Evolutionary conservation across 2,329 filamentous ascomycete species (phyloP).

Genomic region (Trichophyton rubrum): DNA sequence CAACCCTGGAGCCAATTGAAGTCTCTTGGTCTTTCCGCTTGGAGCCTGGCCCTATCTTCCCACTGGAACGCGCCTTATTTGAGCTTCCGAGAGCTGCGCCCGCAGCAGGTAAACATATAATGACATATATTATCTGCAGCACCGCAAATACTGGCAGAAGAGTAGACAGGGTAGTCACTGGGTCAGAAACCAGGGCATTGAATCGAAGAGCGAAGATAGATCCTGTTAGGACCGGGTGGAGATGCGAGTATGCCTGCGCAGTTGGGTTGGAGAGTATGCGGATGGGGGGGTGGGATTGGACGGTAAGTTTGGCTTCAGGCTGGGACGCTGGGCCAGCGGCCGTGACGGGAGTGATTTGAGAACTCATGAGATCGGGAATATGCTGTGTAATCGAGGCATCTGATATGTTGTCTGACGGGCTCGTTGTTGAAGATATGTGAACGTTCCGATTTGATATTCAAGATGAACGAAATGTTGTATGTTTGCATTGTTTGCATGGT

Average conservation of each 20-base stretch:
- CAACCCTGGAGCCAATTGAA: slow-evolving; percentile 13
- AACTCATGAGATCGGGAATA: neutral
- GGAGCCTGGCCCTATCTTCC: neutral
- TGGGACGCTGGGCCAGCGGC: neutral
- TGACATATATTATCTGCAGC: slow-evolving; percentile 50
- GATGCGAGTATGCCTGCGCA: slow-evolving; percentile 47
- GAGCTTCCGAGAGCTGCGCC: slow-evolving; percentile 11
- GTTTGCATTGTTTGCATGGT: neutral
- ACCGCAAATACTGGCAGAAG: slow-evolving; percentile 50
- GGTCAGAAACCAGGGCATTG: slow-evolving; percentile 54
- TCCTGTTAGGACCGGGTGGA: slow-evolving; percentile 57
- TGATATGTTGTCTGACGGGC: neutral
- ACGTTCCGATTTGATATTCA: neutral
- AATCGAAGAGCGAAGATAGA: slow-evolving; percentile 54
- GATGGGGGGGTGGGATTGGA: slow-evolving; percentile 29
- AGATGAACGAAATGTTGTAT: neutral
- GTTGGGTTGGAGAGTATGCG: slow-evolving; percentile 36
- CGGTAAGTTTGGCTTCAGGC: slow-evolving; percentile 8
- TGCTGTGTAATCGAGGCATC: neutral
- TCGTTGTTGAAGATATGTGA: neutral
- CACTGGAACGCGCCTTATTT: slow-evolving; percentile 6
- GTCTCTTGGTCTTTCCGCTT: slow-evolving; percentile 11
- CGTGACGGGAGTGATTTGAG: neutral
- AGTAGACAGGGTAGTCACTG: slow-evolving; percentile 49
- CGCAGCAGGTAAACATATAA: slow-evolving; percentile 43